These are phyloP conservation scores for Cymbopogon citratus DNA, from an alignment of 176 grass and related monocot species.

Conservation along the genomic window DNA sequence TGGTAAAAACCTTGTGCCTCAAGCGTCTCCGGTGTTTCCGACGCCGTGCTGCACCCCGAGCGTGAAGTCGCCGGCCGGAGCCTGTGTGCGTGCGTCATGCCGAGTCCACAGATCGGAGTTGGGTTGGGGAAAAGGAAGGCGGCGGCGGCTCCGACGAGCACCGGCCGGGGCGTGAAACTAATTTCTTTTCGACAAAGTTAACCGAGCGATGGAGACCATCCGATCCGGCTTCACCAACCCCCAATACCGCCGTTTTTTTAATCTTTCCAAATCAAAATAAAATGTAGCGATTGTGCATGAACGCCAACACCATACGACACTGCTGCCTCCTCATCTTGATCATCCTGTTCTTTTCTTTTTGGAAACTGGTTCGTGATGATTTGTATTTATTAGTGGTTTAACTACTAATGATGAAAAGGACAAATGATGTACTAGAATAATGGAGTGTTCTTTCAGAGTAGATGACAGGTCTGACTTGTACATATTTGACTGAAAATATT, in stretches of 20 bases:
- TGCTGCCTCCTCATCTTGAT: background rate
- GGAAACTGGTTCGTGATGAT: background rate
- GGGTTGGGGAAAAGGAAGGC: background rate
- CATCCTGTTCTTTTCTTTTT: background rate
- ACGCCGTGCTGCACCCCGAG: background rate
- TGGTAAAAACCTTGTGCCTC: slow-evolving; percentile 34
- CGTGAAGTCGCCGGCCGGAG: background rate
- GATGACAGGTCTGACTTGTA: background rate
- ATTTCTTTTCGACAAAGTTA: background rate
- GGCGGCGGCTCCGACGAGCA: background rate
- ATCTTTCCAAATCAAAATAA: background rate
- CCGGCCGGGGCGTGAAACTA: background rate
- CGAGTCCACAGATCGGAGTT: background rate
- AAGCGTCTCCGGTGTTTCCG: slow-evolving; percentile 29
- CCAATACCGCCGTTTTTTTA: background rate
- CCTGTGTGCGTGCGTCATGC: background rate
- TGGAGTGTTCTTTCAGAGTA: background rate
- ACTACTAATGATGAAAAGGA: background rate
- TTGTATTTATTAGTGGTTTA: background rate
- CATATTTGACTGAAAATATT: too few species aligned
- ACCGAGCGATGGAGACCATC: background rate
- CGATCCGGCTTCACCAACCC: slow-evolving; percentile 26
- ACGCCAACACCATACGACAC: slow-evolving; percentile 17
- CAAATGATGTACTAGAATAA: background rate
- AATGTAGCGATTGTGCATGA: slow-evolving; percentile 1